A percentile compares a stretch with the other conserved stretches of the same genome.
phyloP scores from a whole-genome alignment of 108 stramenopile species.

The Mediolabrus comicus region DNA sequence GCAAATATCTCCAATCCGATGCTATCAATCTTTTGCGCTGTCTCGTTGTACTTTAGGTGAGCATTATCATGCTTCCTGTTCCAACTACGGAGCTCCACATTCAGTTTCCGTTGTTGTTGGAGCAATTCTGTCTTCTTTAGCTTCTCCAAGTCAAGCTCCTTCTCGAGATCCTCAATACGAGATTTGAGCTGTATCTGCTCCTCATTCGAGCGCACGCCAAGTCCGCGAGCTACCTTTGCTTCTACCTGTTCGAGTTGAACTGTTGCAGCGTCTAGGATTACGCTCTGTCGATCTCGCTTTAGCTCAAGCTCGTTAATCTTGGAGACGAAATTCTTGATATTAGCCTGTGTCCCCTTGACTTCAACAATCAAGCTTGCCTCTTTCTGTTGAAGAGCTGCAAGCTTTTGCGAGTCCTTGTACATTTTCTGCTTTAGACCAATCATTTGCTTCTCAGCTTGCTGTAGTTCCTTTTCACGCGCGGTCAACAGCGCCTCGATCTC shows the following conservation, averaged over 20 bases:
- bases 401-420: conserved; percentile 63
- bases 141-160: conserved; percentile 40
- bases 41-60: conserved; percentile 27
- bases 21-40: conserved; percentile 47
- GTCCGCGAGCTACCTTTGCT: conserved; percentile 80
- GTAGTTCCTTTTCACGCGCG: conserved; percentile 55
- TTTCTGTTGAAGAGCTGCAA: conserved; percentile 52
- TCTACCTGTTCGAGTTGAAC: conserved; percentile 88
- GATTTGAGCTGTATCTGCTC: conserved; percentile 64
- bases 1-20: conserved; percentile 64
- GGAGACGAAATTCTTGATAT: conserved; percentile 53
- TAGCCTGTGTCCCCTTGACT: conserved; percentile 64
- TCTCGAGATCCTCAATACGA: conserved; percentile 61
- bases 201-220: conserved; percentile 77
- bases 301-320: conserved; percentile 64
- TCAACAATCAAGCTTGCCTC: conserved; percentile 72
- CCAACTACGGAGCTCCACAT: conserved; percentile 58
- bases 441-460: conserved; percentile 43
- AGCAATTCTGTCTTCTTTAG: conserved; percentile 56
- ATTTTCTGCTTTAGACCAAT: conserved; percentile 51
- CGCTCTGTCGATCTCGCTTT: conserved; percentile 66
- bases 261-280: conserved; percentile 82
- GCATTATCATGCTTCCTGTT: conserved; percentile 39
- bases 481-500: conserved; percentile 53
- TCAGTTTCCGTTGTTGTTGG: conserved; percentile 58